Base-by-base conservation (phyloP, 139 green algal species). In the Klebsormidium nitens region DNA sequence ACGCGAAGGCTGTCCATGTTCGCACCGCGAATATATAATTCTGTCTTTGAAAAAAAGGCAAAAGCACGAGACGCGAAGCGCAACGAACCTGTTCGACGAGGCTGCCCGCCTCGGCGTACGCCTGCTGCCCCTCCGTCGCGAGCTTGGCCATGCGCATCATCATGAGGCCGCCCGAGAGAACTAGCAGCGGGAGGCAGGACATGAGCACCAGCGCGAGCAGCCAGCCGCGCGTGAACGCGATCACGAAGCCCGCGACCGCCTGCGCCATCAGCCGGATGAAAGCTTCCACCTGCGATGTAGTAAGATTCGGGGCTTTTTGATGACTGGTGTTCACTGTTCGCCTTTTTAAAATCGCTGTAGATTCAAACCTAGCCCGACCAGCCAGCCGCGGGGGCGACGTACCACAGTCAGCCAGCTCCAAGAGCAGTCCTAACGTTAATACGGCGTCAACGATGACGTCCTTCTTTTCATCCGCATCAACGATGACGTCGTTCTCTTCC, bases 171-270 rank as follows among this genome's bases (percentile, higher is more conserved):
- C 71, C 71, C 28, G 23, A 49, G 3, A 55, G 36, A 2, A 29
- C 71, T 36, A 78, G 64, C 32, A 95, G 59, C 0, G 90, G 90
- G 35, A 95, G 34, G 4, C 71, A 38, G 3, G 80, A 80, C 0
- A 84, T 82, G 28, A 95, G 77, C 1, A 95, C 80, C 36, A 93
- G 80, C 56, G 88, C 87, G 78, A 93, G 86, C 61, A 86, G 78
- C 87, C 87, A 95, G 50, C 79, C 69, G 48, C 76, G 77, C 35
- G 71, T 74, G 64, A 93, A 79, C 37, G 65, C 68, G 1, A 95
- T 77, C 40, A 62, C 35, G 37, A 82, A 74, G 2, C 86, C 89
- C 40, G 32, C 71, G n/a, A 78, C 29, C 55, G 75, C 75, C 36
- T 46, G 67, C 19, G 70, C 47, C 61, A 75, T 77, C 3, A 77